Evolutionary conservation across 2,329 filamentous ascomycete genomes (phyloP), one percentile per base, ranked within the genome.

Genomic region (Exophiala aquamarina): DNA sequence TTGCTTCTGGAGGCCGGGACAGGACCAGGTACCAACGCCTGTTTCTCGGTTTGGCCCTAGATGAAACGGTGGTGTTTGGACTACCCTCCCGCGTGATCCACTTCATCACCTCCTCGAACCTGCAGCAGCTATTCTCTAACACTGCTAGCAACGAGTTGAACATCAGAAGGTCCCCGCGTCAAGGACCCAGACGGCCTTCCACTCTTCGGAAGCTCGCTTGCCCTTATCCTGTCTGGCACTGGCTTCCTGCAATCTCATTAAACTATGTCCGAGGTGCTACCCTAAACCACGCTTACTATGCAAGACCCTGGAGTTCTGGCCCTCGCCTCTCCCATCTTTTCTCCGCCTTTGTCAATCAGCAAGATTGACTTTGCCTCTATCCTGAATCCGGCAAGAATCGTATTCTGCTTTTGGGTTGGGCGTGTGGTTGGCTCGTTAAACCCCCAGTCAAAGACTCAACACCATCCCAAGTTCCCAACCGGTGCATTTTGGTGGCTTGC

Each of bases 161-260:
- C 23, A 26, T 26, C 23, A 26, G 23, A 50, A 50, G 41, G 10
- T 35, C 14, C 34, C 38, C 20, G 36, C 45, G 29, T 37, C 32
- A 20, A 20, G 32, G 11, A 20, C 42, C 39, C n/a, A n/a, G n/a
- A n/a, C n/a, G n/a, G n/a, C n/a, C n/a, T n/a, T n/a, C n/a, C n/a
- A n/a, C n/a, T n/a, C n/a, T n/a, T 20, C 13, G n/a, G 23, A 21
- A 36, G 9, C 18, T 23, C 37, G 18, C 41, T 42, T 35, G 11
- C 6, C 28, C 37, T 45, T 15, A 19, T 21, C 36, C 21, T 26
- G 23, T 43, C 19, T 31, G 33, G 11, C 17, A n/a, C 33, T 32
- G 19, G 31, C 41, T 47, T 44, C 44, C 41, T 50, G 51, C 51
- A 54, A 54, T 54, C 43, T 54, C 47, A 32, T 32, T 37, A n/a